phyloP scores from a whole-genome alignment of 768 basidiomycete species.

The Russula ochroleuca region DNA sequence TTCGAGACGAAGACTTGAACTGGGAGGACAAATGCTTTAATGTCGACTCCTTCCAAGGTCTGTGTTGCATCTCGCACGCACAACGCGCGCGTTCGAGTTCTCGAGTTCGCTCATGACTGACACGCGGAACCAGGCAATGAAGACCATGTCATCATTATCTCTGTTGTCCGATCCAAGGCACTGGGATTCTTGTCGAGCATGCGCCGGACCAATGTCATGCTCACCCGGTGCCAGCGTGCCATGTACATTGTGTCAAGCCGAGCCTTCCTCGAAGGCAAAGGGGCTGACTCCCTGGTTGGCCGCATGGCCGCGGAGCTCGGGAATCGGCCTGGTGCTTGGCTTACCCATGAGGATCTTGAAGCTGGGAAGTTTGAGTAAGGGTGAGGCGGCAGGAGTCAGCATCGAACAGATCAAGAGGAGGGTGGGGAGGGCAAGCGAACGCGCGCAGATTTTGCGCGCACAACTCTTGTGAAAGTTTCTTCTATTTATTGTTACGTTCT shows the following conservation, averaged over 20 bases:
- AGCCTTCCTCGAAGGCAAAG: slow-evolving; percentile 55
- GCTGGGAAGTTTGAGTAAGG: slow-evolving; percentile 34
- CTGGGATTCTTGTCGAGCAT: slow-evolving; percentile 65
- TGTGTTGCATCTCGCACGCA: slow-evolving; percentile 6
- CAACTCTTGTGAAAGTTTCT: background rate
- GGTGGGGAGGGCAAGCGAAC: background rate
- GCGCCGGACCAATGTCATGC: slow-evolving; percentile 83
- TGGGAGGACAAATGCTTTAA: slow-evolving; percentile 74
- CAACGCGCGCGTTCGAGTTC: background rate
- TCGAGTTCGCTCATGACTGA: background rate
- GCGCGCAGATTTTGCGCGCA: slow-evolving; percentile 4
- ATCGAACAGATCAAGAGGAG: background rate
- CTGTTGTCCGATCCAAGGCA: slow-evolving; percentile 56
- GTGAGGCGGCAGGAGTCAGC: background rate
- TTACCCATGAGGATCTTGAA: slow-evolving; percentile 37
- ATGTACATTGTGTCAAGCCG: slow-evolving; percentile 71
- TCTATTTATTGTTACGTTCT: background rate
- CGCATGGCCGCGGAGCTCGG: slow-evolving; percentile 36
- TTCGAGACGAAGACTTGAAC: slow-evolving; percentile 47
- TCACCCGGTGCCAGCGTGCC: slow-evolving; percentile 69
- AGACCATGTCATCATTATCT: slow-evolving; percentile 70
- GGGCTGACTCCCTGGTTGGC: slow-evolving; percentile 45
- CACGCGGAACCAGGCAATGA: slow-evolving; percentile 61
- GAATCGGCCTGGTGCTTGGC: slow-evolving; percentile 35
- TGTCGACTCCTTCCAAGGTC: slow-evolving; percentile 80